These are phyloP conservation scores for Alternaria panax DNA, from an alignment of 2,329 filamentous ascomycete genomes.

Conservation along the genomic window DNA sequence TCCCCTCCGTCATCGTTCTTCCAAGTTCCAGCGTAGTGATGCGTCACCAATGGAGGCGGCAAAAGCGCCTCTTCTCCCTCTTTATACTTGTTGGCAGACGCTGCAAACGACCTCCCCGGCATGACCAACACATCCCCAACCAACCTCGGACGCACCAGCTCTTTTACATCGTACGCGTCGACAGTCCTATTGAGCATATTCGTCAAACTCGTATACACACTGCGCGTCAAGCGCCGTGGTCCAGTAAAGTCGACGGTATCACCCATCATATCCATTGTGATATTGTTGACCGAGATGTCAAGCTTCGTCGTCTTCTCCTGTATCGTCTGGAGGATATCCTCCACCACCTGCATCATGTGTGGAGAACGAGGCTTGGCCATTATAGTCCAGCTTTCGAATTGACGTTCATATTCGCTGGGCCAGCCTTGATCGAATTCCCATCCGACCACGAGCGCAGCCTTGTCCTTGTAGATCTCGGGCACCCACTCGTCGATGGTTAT, in stretches of 20 bases:
- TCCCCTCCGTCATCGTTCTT: slow-evolving; percentile 31
- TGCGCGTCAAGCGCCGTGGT: slow-evolving; percentile 34
- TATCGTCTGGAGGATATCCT: slow-evolving; percentile 36
- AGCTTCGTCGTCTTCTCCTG: slow-evolving; percentile 16
- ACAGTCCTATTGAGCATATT: slow-evolving; percentile 21
- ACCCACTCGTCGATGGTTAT: slow-evolving; percentile 48
- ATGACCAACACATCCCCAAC: slow-evolving; percentile 38
- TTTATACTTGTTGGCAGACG: slow-evolving; percentile 22
- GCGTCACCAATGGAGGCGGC: slow-evolving; percentile 18
- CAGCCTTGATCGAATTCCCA: slow-evolving; percentile 49
- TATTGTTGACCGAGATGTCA: slow-evolving; percentile 19
- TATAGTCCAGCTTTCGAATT: slow-evolving; percentile 45
- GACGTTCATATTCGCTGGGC: slow-evolving; percentile 21
- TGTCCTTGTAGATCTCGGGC: slow-evolving; percentile 39
- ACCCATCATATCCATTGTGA: slow-evolving; percentile 31
- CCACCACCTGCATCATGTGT: slow-evolving; percentile 37
- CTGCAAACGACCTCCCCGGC: slow-evolving; percentile 26
- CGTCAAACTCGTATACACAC: slow-evolving; percentile 36
- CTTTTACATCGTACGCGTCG: slow-evolving; percentile 23
- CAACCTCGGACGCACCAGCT: slow-evolving; percentile 35
- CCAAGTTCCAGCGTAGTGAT: slow-evolving; percentile 34
- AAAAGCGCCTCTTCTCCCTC: slow-evolving; percentile 10
- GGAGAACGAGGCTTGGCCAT: slow-evolving; percentile 33
- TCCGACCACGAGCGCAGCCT: slow-evolving; percentile 48
- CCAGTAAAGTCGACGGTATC: slow-evolving; percentile 44